These are phyloP conservation scores for Kondoa subrosea DNA, from an alignment of 768 basidiomycete genomes.

Conservation along the genomic window DNA sequence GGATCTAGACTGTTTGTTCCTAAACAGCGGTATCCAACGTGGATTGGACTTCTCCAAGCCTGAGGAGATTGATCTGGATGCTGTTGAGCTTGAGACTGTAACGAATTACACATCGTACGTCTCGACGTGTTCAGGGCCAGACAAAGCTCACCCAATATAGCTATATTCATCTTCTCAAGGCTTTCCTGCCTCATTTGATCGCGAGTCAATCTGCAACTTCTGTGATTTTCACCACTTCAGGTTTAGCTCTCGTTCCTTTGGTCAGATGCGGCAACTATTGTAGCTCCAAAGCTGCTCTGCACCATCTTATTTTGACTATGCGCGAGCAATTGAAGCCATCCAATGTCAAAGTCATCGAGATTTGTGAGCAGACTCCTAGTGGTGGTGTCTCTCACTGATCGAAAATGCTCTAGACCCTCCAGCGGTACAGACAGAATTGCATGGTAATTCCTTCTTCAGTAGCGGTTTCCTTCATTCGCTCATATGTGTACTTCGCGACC, in stretches of 20 bases:
- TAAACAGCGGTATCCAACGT: not conserved
- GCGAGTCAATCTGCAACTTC: not conserved
- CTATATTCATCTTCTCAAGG: not conserved
- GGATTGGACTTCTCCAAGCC: not conserved
- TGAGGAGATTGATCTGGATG: not conserved
- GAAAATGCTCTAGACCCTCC: not conserved
- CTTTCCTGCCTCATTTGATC: not conserved
- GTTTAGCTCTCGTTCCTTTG: not conserved
- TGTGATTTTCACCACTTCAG: not conserved
- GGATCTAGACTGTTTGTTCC: not conserved
- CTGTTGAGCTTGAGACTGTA: not conserved
- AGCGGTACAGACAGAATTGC: not conserved
- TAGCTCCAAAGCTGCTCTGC: not conserved
- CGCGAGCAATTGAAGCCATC: not conserved
- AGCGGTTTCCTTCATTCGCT: too few species aligned
- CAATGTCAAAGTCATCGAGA: not conserved
- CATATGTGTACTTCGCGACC: too few species aligned
- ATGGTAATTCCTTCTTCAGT: too few species aligned
- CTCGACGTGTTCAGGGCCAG: too few species aligned
- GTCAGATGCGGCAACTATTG: not conserved
- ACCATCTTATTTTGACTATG: not conserved
- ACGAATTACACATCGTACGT: not conserved
- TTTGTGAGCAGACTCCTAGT: too few species aligned
- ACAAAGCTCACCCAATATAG: too few species aligned
- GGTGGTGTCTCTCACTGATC: too few species aligned